phyloP scores from a whole-genome alignment of 257 asterid genomes.

The Gentiana macrophylla region DNA sequence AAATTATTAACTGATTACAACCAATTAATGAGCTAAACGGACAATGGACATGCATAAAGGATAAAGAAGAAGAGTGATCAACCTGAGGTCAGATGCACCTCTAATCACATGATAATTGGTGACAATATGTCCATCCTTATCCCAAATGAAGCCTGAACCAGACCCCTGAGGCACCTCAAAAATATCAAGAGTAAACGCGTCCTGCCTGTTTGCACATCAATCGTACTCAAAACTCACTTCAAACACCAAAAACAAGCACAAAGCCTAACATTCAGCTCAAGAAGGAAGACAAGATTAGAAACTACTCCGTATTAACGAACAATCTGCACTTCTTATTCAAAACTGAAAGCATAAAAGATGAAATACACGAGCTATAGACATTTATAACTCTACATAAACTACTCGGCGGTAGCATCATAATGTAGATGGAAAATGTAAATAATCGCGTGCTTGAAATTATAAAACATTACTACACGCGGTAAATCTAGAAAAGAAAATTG shows the following conservation, averaged over 20 bases:
- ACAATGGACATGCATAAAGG: neutral
- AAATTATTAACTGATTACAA: no score
- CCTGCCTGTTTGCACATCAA: slow-evolving; percentile 50
- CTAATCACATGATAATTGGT: slow-evolving; percentile 97
- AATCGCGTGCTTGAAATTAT: neutral
- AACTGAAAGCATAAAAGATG: no score
- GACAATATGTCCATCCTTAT: slow-evolving; percentile 62
- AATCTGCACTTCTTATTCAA: neutral
- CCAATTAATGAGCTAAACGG: no score
- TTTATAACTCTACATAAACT: no score
- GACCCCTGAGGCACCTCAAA: slow-evolving; percentile 98
- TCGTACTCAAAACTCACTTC: neutral
- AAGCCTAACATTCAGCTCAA: no score
- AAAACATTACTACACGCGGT: neutral
- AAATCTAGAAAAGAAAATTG: neutral
- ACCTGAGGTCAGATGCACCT: slow-evolving; percentile 98
- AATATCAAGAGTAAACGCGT: slow-evolving; percentile 82
- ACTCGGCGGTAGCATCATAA: no score
- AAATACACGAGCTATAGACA: no score
- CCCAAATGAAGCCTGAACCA: slow-evolving; percentile 98
- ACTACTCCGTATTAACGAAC: neutral
- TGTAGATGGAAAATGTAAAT: no score
- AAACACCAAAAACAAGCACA: no score
- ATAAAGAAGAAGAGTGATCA: neutral
- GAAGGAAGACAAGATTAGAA: no score